Conservation (phyloP, 1,139 yeast species). For the Candida smagusa region DNA sequence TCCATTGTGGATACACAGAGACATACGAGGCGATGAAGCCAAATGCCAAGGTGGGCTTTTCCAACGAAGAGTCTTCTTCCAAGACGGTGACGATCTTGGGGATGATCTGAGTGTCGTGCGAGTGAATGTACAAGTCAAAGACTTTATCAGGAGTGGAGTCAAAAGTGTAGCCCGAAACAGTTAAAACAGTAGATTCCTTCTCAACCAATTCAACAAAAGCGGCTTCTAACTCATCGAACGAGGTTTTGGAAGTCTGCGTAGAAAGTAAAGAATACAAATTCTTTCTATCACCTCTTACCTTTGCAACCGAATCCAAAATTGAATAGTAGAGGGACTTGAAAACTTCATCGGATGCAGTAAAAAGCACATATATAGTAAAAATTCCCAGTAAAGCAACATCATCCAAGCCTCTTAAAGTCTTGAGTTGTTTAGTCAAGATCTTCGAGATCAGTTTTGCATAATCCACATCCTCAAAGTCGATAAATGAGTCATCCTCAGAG, state of each 20-base stretch:
- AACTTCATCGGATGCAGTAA: constrained; percentile 1
- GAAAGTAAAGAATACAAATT: neutral
- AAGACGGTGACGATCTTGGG: constrained; percentile 19
- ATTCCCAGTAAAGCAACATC: constrained; percentile 19
- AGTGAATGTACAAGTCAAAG: constrained; percentile 10
- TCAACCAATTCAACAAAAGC: constrained; percentile 5
- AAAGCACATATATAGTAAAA: constrained; percentile 13
- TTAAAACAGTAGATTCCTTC: constrained; percentile 5
- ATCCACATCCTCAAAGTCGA: constrained; percentile 16
- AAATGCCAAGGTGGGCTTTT: constrained; percentile 14
- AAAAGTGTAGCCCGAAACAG: constrained; percentile 8
- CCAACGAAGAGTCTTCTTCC: constrained; percentile 14
- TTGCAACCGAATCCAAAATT: constrained; percentile 12
- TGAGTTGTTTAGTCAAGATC: constrained; percentile 18
- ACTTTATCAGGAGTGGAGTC: constrained; percentile 7
- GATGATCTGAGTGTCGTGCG: constrained; percentile 18
- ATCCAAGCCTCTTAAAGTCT: constrained; percentile 12
- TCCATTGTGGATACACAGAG: constrained; percentile 2
- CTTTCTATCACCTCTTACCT: constrained; percentile 1
- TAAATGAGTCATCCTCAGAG: constrained; percentile 15
- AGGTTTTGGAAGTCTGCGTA: neutral
- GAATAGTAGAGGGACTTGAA: constrained; percentile 7
- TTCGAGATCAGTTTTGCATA: constrained; percentile 18
- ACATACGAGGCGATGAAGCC: constrained; percentile 9
- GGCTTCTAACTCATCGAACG: constrained; percentile 7